phyloP scores from a whole-genome alignment of 768 basidiomycete genomes.

The Lentinula boryana region DNA sequence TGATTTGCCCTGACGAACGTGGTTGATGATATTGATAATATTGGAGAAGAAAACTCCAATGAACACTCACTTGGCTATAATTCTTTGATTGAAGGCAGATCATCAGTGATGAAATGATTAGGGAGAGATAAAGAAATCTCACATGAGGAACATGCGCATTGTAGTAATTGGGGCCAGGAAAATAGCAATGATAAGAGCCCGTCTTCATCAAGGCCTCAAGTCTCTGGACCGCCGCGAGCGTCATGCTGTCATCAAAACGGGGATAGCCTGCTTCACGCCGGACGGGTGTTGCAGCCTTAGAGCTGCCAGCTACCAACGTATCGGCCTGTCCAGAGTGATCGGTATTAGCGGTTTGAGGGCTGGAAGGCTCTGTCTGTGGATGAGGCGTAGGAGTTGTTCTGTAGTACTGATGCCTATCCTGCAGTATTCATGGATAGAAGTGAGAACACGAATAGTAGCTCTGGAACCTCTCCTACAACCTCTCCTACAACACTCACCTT shows the following conservation, averaged over 20 bases:
- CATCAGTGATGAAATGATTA: background rate
- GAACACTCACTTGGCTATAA: background rate
- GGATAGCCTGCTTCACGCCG: background rate
- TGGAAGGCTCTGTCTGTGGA: background rate
- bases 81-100: background rate
- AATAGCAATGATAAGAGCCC: background rate
- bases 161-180: background rate
- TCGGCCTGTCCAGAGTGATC: background rate
- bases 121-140: background rate
- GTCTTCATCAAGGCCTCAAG: background rate
- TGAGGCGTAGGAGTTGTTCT: background rate
- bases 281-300: background rate
- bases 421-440: too few relatives aligned
- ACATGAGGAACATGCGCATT: background rate
- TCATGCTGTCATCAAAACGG: background rate
- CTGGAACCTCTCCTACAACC: background rate
- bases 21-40: background rate
- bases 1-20: background rate
- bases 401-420: background rate
- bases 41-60: background rate
- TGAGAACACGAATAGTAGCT: too few relatives aligned
- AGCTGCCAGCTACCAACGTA: too few relatives aligned
- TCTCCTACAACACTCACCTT: background rate
- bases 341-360: background rate
- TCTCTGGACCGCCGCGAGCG: background rate